A percentile compares a stretch with the other conserved stretches of the same genome.
Conservation (phyloP, 768 basidiomycete genomes). For the Phylloporus scabripes region DNA sequence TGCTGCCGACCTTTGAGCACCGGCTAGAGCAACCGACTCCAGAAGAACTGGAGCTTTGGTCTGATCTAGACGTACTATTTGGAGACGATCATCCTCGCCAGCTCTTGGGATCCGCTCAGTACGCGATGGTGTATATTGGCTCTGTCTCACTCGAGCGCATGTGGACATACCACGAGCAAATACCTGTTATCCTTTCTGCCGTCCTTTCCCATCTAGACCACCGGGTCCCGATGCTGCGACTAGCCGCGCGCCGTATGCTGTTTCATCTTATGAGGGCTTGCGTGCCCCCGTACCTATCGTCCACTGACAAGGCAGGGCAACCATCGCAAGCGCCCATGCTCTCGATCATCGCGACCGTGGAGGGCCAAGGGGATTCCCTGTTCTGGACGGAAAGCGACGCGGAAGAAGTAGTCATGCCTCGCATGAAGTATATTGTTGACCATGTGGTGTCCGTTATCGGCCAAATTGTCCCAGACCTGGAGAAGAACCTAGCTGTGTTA, state of each 20-base stretch:
- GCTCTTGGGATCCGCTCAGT: slow-evolving; percentile 76
- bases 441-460: slow-evolving; percentile 62
- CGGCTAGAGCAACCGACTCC: slow-evolving; percentile 55
- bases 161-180: slow-evolving; percentile 65
- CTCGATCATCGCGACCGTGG: slow-evolving; percentile 47
- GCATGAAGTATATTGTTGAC: slow-evolving; percentile 64
- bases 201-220: slow-evolving; percentile 83
- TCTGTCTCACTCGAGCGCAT: slow-evolving; percentile 71
- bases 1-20: slow-evolving; percentile 74
- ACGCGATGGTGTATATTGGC: slow-evolving; percentile 79
- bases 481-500: slow-evolving; percentile 72
- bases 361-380: slow-evolving; percentile 48
- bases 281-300: slow-evolving; percentile 69
- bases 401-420: slow-evolving; percentile 49
- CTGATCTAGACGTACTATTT: slow-evolving; percentile 73
- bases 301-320: slow-evolving; percentile 52
- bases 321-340: slow-evolving; percentile 47
- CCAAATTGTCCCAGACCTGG: slow-evolving; percentile 63
- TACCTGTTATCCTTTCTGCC: slow-evolving; percentile 73
- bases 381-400: slow-evolving; percentile 74
- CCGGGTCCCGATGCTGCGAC: slow-evolving; percentile 60
- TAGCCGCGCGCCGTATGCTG: slow-evolving; percentile 69
- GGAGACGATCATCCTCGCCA: slow-evolving; percentile 60
- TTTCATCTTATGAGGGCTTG: slow-evolving; percentile 83
- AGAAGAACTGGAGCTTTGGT: slow-evolving; percentile 71